Conservation (phyloP, 306 rosid species). For the Casuarina equisetifolia region DNA sequence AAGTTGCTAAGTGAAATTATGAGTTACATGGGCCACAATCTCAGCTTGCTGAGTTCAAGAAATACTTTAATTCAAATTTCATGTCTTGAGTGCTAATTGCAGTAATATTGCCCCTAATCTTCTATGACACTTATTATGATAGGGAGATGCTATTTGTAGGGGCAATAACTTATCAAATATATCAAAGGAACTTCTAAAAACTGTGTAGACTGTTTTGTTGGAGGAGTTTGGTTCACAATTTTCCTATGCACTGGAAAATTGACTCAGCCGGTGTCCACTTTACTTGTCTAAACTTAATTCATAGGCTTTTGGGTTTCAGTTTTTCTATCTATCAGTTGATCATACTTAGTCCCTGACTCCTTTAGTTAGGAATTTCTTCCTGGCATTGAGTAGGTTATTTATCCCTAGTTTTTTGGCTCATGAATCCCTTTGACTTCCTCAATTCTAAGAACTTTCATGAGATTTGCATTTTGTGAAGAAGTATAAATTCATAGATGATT, state of each 20-base stretch:
- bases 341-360: neutral
- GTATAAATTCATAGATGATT: neutral
- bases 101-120: neutral
- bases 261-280: neutral
- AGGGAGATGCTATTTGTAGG: neutral
- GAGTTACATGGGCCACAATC: neutral
- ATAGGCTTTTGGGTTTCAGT: neutral
- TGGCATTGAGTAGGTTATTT: neutral
- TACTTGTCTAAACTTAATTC: neutral
- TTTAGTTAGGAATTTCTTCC: neutral
- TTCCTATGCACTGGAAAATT: neutral
- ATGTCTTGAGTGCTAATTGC: neutral
- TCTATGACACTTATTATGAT: neutral
- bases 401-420: neutral
- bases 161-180: neutral
- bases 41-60: neutral
- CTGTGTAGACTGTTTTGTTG: neutral
- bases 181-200: neutral
- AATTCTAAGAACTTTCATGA: neutral
- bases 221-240: neutral
- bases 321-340: neutral
- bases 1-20: neutral
- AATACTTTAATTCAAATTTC: constrained; percentile 2
- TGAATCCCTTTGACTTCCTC: neutral
- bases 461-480: neutral